These are phyloP conservation scores for Biscogniauxia marginata DNA, from an alignment of 2,329 filamentous ascomycete species.

Conservation along the genomic window DNA sequence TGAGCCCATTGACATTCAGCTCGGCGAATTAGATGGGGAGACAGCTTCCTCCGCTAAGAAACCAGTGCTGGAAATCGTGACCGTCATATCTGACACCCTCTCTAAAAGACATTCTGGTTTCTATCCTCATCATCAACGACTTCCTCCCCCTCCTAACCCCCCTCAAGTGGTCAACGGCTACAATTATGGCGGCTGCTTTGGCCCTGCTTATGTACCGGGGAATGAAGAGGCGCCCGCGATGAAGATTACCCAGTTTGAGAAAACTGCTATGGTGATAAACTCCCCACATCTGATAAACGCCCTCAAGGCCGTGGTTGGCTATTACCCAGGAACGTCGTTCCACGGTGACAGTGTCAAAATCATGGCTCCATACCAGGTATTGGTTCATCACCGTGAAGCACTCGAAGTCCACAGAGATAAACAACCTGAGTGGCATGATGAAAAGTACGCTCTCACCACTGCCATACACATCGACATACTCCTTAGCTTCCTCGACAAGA, in stretches of 20 bases:
- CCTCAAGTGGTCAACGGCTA: constrained; percentile 17
- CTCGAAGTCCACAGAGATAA: constrained; percentile 41
- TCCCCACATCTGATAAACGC: constrained; percentile 47
- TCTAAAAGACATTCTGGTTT: constrained; percentile 9
- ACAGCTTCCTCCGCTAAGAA: constrained; percentile 19
- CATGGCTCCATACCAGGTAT: constrained; percentile 45
- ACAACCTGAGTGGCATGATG: constrained; percentile 41
- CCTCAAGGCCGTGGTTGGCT: constrained; percentile 46
- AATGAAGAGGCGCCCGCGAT: constrained; percentile 20
- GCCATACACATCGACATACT: constrained; percentile 45
- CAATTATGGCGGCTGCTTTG: not conserved
- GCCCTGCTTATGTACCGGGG: not conserved
- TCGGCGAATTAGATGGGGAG: constrained; percentile 27
- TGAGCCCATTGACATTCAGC: constrained; percentile 37
- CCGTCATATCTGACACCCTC: constrained; percentile 33
- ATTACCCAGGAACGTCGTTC: constrained; percentile 45
- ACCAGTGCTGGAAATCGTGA: constrained; percentile 45
- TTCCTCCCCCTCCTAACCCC: constrained; percentile 10
- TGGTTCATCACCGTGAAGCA: constrained; percentile 46
- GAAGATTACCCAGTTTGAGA: constrained; percentile 30
- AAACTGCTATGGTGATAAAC: constrained; percentile 43
- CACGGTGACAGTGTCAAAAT: constrained; percentile 38
- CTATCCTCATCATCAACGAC: not conserved
- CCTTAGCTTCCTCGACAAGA: constrained; percentile 42
- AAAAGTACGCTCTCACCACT: constrained; percentile 41